phyloP scores from a whole-genome alignment of 192 early-diverging fungal genomes.

The Coemansia pectinata region DNA sequence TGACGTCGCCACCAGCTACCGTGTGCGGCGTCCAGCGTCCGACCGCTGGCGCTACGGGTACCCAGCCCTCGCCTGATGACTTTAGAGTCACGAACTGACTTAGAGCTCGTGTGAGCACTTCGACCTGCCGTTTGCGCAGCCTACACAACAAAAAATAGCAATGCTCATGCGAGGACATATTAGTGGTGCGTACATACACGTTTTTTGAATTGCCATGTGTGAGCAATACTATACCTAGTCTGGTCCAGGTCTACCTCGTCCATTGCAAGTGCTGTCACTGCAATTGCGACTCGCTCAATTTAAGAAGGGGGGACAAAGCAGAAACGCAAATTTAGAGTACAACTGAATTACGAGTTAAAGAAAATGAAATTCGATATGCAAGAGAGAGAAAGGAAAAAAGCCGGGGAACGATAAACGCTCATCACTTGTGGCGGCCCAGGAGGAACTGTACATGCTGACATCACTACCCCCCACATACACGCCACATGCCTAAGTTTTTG shows the following conservation, averaged over 20 bases:
- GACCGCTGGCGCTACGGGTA: constrained; percentile 16
- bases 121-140: constrained; percentile 48
- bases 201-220: not conserved
- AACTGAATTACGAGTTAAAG: not conserved
- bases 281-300: not conserved
- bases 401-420: not conserved
- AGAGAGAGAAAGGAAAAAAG: not conserved
- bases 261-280: not conserved
- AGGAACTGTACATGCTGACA: not conserved
- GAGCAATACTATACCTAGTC: not conserved
- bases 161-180: not conserved
- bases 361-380: not conserved
- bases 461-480: not conserved
- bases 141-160: constrained; percentile 12
- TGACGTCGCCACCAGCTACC: constrained; percentile 38
- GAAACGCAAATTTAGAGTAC: not conserved
- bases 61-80: constrained; percentile 46
- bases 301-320: not conserved
- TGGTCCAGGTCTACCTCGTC: constrained; percentile 2
- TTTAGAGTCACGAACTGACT: constrained; percentile 48
- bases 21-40: constrained; percentile 3
- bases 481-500: not conserved
- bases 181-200: not conserved
- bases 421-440: not conserved
- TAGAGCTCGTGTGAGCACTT: constrained; percentile 42